Percentiles rank a stretch among this genome's conserved stretches.
Conservation (phyloP, 1,284 basidiomycete genomes). For the Hortiboletus rubellus region DNA sequence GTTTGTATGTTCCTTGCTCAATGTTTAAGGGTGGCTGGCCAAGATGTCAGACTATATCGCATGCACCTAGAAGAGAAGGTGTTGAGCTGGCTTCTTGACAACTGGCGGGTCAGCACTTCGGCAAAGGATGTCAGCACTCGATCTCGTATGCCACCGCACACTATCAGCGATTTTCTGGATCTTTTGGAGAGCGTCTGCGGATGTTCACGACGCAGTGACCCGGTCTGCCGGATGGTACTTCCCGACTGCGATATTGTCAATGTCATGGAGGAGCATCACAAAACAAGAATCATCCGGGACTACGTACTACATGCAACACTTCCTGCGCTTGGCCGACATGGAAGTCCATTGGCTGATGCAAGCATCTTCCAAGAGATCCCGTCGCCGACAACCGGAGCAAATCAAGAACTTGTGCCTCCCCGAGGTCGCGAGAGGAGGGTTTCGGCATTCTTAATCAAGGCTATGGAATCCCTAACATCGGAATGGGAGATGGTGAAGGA, state of each 20-base stretch:
- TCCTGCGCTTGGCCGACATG: constrained; percentile 41
- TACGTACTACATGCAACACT: constrained; percentile 68
- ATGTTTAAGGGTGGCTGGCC: constrained; percentile 66
- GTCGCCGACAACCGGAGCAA: constrained; percentile 9
- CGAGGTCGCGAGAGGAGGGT: constrained; percentile 61
- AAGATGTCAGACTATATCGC: constrained; percentile 78
- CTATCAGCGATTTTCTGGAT: constrained; percentile 59
- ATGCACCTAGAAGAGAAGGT: constrained; percentile 84
- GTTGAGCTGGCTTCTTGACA: constrained; percentile 77
- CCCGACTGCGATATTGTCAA: constrained; percentile 69
- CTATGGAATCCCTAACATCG: constrained; percentile 50
- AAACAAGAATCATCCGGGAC: constrained; percentile 61
- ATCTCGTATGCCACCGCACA: constrained; percentile 50
- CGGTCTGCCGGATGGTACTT: constrained; percentile 51
- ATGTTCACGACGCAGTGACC: constrained; percentile 46
- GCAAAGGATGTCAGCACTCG: constrained; percentile 37
- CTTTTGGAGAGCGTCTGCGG: constrained; percentile 66
- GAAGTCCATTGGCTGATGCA: not conserved
- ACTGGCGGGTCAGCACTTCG: constrained; percentile 59
- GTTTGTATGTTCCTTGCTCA: constrained; percentile 78
- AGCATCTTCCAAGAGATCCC: constrained; percentile 5
- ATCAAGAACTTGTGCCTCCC: constrained; percentile 43
- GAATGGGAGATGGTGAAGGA: constrained; percentile 51
- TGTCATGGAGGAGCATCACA: constrained; percentile 57
- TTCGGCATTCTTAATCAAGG: constrained; percentile 61